Evolutionary conservation across 2,329 filamentous ascomycete genomes (phyloP), one percentile per base, ranked within the genome.

Genomic region (Annulohypoxylon truncatum): DNA sequence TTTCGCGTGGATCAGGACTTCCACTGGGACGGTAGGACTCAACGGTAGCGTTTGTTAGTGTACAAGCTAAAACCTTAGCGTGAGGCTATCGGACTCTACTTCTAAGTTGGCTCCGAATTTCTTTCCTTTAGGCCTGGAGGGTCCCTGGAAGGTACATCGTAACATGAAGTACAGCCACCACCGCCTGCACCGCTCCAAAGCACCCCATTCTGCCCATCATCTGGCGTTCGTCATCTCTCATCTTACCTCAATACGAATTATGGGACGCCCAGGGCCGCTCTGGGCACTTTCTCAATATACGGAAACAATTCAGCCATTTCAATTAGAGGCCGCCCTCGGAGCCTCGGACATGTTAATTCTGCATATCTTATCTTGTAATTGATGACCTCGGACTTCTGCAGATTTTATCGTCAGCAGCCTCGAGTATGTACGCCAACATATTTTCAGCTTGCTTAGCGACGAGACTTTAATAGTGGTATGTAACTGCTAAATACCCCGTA

Each of bases 21-120:
- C 61, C 50, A 31, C 35, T 59, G 46, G 40, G 46, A 33, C 15
- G 60, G 33, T 33, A 59, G 57, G 44, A 56, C 50, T 62, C 20
- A 44, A 48, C 54, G 51, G 66, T 68, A 68, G 46, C 66, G 52
- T 55, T 28, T 66, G 66, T 66, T 69, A 69, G 66, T 42, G 52
- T 9, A 18, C n/a, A 6, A 15, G 31, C 63, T 59, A 66, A 61
- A 26, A 28, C 2, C 5, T 40, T 56, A 61, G 59, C 42, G 15
- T 18, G 3, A 15, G 13, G 13, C 44, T 68, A 64, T 35, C 47
- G 24, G 31, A 35, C 24, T 64, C 63, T 69, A 66, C 63, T 51
- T 61, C 13, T 48, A 63, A 47, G 38, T 48, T 55, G 51, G 35
- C 51, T 51, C 56, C 61, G 4, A 48, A 46, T 53, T 56, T 28